Evolutionary conservation across 345 rosid genomes (phyloP).

Genomic region (Syzygium jambos): DNA sequence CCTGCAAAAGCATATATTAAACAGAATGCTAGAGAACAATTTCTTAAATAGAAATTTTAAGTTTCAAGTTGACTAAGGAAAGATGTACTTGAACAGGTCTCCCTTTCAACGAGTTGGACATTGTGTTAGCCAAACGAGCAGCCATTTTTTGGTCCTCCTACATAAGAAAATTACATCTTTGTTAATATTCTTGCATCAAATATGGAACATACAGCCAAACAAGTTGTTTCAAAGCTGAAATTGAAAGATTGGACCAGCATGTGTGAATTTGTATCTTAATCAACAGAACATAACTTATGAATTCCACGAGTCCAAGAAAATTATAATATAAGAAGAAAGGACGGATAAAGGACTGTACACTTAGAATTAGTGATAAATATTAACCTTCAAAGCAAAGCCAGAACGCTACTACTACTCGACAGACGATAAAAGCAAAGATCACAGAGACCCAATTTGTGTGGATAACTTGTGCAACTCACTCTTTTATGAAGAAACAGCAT

Average conservation of each 20-base stretch:
- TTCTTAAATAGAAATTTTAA: background rate
- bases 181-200: background rate
- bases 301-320: background rate
- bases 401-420: background rate
- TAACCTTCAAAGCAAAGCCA: background rate
- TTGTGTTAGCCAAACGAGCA: constrained; percentile 57
- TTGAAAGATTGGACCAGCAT: background rate
- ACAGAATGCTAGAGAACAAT: background rate
- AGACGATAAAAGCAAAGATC: background rate
- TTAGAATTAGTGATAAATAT: background rate
- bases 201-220: background rate
- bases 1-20: constrained; percentile 35
- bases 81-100: constrained; percentile 82
- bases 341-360: background rate
- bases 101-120: constrained; percentile 82
- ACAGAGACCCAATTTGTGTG: background rate
- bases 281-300: background rate
- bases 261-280: background rate
- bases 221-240: background rate
- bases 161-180: background rate
- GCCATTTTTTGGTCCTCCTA: constrained; percentile 92
- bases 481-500: background rate
- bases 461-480: background rate
- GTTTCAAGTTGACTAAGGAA: constrained; percentile 1
- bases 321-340: background rate